Evolutionary conservation across 805 yeast genomes (phyloP).

Genomic region (Jamesozyma lodderae): DNA sequence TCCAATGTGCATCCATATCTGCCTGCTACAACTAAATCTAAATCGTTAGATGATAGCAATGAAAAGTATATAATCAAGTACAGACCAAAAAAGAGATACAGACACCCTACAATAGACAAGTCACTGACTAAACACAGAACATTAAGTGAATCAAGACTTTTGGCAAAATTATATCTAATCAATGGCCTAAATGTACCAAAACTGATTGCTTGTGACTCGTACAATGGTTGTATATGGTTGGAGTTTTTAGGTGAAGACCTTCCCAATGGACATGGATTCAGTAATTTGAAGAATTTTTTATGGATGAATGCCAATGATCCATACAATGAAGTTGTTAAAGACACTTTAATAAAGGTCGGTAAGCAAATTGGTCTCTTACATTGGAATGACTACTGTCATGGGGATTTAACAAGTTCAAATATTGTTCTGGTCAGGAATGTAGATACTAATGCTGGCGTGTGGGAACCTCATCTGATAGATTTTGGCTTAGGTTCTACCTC

Average conservation of each 20-base stretch:
- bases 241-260: slow-evolving; percentile 57
- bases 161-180: slow-evolving; percentile 42
- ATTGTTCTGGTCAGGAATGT: slow-evolving; percentile 42
- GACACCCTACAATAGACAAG: slow-evolving; percentile 76
- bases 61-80: slow-evolving; percentile 59
- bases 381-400: slow-evolving; percentile 73
- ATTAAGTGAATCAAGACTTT: slow-evolving; percentile 69
- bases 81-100: slow-evolving; percentile 82
- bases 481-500: slow-evolving; percentile 83
- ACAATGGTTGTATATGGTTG: slow-evolving; percentile 83
- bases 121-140: slow-evolving; percentile 74
- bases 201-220: slow-evolving; percentile 65
- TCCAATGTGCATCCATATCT: slow-evolving; percentile 61
- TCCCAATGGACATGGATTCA: slow-evolving; percentile 39
- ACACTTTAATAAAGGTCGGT: slow-evolving; percentile 50
- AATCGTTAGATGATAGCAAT: slow-evolving; percentile 13
- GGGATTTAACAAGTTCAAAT: slow-evolving; percentile 89
- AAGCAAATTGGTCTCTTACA: slow-evolving; percentile 62
- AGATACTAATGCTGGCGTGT: slow-evolving; percentile 7
- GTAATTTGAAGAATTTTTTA: slow-evolving; percentile 63
- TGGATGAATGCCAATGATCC: slow-evolving; percentile 46
- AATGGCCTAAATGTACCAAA: slow-evolving; percentile 60
- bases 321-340: slow-evolving; percentile 33
- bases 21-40: slow-evolving; percentile 19
- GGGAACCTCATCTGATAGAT: slow-evolving; percentile 65